A percentile compares a stretch with the other conserved stretches of the same genome.
Conservation (phyloP, 2,329 filamentous ascomycete species). For the Colletotrichum cereale region DNA sequence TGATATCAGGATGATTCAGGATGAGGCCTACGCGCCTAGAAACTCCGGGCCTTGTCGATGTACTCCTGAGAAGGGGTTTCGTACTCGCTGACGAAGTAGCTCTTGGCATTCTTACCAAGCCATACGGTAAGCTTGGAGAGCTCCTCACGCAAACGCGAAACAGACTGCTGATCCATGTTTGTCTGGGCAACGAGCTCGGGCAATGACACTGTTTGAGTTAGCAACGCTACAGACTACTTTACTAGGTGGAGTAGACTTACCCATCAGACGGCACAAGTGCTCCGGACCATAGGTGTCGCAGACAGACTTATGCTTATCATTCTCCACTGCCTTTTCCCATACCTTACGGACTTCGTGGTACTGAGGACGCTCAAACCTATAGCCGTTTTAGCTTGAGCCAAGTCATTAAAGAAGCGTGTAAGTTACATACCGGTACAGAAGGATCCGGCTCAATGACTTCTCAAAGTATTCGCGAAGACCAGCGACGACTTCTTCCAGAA, state of each 20-base stretch:
- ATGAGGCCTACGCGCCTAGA: constrained; percentile 46
- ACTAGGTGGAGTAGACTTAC: constrained; percentile 63
- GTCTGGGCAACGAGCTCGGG: constrained; percentile 96
- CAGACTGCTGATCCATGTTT: constrained; percentile 95
- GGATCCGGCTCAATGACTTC: constrained; percentile 85
- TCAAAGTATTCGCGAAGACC: constrained; percentile 96
- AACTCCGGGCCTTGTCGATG: constrained; percentile 72
- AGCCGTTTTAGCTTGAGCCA: background rate
- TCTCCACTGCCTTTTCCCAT: constrained; percentile 72
- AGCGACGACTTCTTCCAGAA: constrained; percentile 88
- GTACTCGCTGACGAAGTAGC: constrained; percentile 84
- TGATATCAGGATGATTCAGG: background rate
- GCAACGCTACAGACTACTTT: constrained; percentile 8
- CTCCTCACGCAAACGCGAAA: constrained; percentile 89
- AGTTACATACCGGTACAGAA: constrained; percentile 77
- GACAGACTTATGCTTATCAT: constrained; percentile 77
- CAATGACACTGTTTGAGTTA: constrained; percentile 76
- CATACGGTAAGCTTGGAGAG: constrained; percentile 87
- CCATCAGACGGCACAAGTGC: constrained; percentile 88
- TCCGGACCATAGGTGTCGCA: constrained; percentile 93
- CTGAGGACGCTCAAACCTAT: constrained; percentile 89
- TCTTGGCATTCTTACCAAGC: constrained; percentile 81
- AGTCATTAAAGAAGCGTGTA: background rate
- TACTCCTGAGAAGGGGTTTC: constrained; percentile 80
- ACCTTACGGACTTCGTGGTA: constrained; percentile 82